These are phyloP conservation scores for Candida gigantensis DNA, from an alignment of 1,139 yeast species.

Conservation along the genomic window DNA sequence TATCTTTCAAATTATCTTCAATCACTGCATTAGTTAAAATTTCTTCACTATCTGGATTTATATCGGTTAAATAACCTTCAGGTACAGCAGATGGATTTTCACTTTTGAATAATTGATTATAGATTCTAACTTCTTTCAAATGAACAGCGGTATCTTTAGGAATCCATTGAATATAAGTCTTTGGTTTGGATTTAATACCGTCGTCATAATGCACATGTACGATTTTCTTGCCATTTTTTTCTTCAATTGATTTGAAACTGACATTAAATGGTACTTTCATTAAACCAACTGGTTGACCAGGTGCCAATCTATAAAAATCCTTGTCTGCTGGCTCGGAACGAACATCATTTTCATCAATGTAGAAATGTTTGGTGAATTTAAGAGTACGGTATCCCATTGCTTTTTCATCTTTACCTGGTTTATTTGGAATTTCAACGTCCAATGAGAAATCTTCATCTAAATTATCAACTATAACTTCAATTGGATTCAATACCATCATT, in stretches of 20 bases:
- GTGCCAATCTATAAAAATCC: conserved; percentile 87
- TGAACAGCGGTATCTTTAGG: conserved; percentile 62
- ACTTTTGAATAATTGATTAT: conserved; percentile 83
- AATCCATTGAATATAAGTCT: conserved; percentile 97
- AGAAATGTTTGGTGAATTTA: conserved; percentile 74
- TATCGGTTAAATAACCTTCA: conserved; percentile 82
- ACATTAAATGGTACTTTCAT: conserved; percentile 87
- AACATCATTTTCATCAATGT: conserved; percentile 76
- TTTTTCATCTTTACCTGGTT: conserved; percentile 74
- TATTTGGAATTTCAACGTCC: conserved; percentile 75
- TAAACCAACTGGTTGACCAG: conserved; percentile 94
- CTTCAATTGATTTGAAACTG: conserved; percentile 68
- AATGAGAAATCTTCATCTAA: conserved; percentile 68
- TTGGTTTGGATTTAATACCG: conserved; percentile 66
- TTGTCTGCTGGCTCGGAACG: conserved; percentile 34
- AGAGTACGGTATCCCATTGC: conserved; percentile 73
- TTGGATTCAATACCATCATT: conserved; percentile 89
- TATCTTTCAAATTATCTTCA: conserved; percentile 76
- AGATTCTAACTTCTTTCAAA: conserved; percentile 78
- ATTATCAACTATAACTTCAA: conserved; percentile 81
- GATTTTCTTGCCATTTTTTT: conserved; percentile 63
- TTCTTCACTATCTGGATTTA: conserved; percentile 77
- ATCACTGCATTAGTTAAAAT: conserved; percentile 65
- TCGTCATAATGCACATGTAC: conserved; percentile 82
- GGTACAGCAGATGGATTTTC: conserved; percentile 92